Base-by-base conservation (phyloP, 2,329 filamentous ascomycete genomes). In the Colletotrichum filicis region DNA sequence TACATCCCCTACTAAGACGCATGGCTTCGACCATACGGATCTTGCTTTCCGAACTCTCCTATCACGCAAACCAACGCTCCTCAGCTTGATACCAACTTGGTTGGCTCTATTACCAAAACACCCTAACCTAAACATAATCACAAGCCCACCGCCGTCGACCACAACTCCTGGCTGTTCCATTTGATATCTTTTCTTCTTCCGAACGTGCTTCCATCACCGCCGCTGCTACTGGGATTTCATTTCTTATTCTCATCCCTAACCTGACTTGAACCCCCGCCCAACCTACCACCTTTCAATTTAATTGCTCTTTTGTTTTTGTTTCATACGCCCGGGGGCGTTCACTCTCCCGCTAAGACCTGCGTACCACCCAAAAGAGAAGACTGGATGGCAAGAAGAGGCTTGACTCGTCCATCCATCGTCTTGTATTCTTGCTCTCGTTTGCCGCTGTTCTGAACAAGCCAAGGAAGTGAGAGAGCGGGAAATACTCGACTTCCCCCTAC, bases 311-410 rank as follows among this genome's bases (percentile, higher is more conserved):
- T 37, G 30, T 37, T 56, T 57, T 57, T 42, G 52, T 65, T 65
- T 57, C 62, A 28, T 65, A 30, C 52, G 52, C 62, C 62, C 3
- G 52, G 14, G 30, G 52, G 62, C 62, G 32, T 55, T 63, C 53
- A 22, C n/a, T 12, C 24, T 56, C 22, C 52, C 62, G 61, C 61
- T n/a, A 65, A 65, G 16, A 22, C 32, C 62, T 57, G n/a, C 30
- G 30, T 14, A 14, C 30, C 32, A 9, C 22, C 24, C 24, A 46
- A 16, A 49, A 49, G 42, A 49, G 42, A 49, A 65, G 52, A 57
- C 19, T 24, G 52, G 62, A 46, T 65, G 62, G n/a, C 62, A 65
- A 65, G 52, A 65, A 30, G 30, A 55, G 62, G 62, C 62, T 65
- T 65, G 62, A 65, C 62, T 65, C 62, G 62, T 57, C 46, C 62